A percentile compares a stretch with the other conserved stretches of the same genome.
Conservation (phyloP, 176 grass and related monocot species). For the Bromus sterilis region DNA sequence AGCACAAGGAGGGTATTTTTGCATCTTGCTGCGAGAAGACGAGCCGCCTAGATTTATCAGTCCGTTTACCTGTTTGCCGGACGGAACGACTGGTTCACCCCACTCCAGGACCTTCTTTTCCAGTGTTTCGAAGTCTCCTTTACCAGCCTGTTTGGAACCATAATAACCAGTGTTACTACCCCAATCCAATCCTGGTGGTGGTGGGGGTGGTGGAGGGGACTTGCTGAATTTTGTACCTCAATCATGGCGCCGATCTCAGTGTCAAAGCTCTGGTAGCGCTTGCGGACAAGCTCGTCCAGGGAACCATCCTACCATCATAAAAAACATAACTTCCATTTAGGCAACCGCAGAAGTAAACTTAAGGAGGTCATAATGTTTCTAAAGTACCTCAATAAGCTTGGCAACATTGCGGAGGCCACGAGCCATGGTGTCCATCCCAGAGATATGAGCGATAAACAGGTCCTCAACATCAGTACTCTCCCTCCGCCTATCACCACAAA, state of each 20-base stretch:
- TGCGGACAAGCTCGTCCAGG: slow-evolving; percentile 70
- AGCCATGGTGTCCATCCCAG: slow-evolving; percentile 92
- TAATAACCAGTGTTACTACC: background rate
- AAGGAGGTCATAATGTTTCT: background rate
- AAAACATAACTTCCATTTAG: background rate
- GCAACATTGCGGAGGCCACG: slow-evolving; percentile 79
- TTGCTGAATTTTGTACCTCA: slow-evolving; percentile 40
- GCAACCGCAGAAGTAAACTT: background rate
- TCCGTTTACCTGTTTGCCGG: slow-evolving; percentile 73
- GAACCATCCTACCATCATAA: slow-evolving; percentile 62
- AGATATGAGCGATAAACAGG: slow-evolving; percentile 91
- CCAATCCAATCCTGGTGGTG: background rate
- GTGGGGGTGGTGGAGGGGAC: too few relatives aligned
- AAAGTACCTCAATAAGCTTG: slow-evolving; percentile 69
- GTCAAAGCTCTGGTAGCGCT: slow-evolving; percentile 97
- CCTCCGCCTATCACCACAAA: slow-evolving; percentile 57
- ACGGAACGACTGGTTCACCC: slow-evolving; percentile 79
- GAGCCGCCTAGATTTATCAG: background rate
- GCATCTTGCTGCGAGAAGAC: background rate
- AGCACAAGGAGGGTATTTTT: background rate
- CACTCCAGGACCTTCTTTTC: slow-evolving; percentile 89
- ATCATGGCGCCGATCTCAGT: slow-evolving; percentile 64
- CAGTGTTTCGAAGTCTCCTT: slow-evolving; percentile 75
- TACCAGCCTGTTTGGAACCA: slow-evolving; percentile 56
- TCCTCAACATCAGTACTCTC: slow-evolving; percentile 99